A percentile compares a stretch with the other conserved stretches of the same genome.
Evolutionary conservation across 768 basidiomycete species (phyloP).

Genomic region (Rhodotorula babjevae): DNA sequence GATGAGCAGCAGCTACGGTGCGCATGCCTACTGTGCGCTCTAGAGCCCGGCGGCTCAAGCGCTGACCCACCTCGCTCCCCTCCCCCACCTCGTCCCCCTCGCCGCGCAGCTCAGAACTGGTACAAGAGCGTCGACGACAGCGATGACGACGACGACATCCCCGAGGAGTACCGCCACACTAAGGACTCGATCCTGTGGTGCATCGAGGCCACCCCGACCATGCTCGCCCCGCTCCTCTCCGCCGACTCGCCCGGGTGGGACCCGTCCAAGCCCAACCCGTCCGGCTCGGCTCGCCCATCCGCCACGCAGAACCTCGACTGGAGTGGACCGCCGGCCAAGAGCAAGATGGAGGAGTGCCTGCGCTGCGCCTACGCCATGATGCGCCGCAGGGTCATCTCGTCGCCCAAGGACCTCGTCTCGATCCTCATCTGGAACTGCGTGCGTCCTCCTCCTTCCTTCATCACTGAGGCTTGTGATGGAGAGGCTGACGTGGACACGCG

Average conservation of each 20-base stretch:
- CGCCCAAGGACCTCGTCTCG: constrained; percentile 84
- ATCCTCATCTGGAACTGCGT: constrained; percentile 91
- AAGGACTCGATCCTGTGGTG: constrained; percentile 89
- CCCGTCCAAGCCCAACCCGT: constrained; percentile 14
- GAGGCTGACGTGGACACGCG: too few relatives aligned
- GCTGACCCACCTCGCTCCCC: background rate
- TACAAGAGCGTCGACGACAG: background rate
- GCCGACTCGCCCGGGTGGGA: background rate
- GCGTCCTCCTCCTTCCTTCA: constrained; percentile 46
- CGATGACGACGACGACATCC: constrained; percentile 26
- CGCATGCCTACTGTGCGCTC: background rate
- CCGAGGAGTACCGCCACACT: constrained; percentile 48
- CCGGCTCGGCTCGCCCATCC: background rate
- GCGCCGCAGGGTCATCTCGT: constrained; percentile 81
- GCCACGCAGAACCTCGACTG: constrained; percentile 50
- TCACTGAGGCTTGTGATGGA: too few relatives aligned
- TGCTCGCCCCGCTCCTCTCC: constrained; percentile 66
- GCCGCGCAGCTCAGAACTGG: background rate
- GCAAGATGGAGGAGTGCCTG: constrained; percentile 71
- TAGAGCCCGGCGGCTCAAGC: background rate
- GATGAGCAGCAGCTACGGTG: background rate
- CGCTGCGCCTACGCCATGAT: constrained; percentile 79
- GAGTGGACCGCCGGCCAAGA: constrained; percentile 55
- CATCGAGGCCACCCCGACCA: constrained; percentile 87
- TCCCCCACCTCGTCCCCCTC: background rate